These are phyloP conservation scores for Microsporum canis DNA, from an alignment of 2,329 filamentous ascomycete species.

Conservation along the genomic window DNA sequence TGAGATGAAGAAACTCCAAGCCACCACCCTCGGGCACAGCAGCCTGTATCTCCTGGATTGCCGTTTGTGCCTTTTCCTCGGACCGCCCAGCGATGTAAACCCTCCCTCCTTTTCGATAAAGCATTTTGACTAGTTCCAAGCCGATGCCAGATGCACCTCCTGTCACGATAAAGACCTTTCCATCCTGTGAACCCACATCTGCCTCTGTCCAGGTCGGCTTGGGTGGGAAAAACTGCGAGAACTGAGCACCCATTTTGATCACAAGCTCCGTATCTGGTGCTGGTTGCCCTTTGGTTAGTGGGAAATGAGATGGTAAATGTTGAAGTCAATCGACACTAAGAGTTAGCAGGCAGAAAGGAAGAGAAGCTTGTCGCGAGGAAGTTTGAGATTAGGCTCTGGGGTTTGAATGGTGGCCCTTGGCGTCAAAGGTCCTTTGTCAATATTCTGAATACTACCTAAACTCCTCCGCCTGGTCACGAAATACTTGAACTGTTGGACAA, in stretches of 20 bases:
- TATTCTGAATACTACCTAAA: neutral
- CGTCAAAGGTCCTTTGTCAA: neutral
- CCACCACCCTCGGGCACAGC: slow-evolving; percentile 16
- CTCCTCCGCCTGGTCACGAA: neutral
- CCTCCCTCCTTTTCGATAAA: slow-evolving; percentile 34
- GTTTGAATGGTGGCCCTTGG: neutral
- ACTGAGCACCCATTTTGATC: slow-evolving; percentile 2
- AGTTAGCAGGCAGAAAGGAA: neutral
- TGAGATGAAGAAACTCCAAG: slow-evolving; percentile 29
- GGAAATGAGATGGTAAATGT: neutral
- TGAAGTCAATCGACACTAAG: neutral
- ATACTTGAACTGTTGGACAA: neutral
- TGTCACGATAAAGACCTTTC: slow-evolving; percentile 31
- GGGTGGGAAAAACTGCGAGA: slow-evolving; percentile 13
- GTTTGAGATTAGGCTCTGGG: neutral
- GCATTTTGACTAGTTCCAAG: slow-evolving; percentile 29
- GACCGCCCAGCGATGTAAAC: slow-evolving; percentile 37
- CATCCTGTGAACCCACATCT: slow-evolving; percentile 15
- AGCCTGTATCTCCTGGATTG: slow-evolving; percentile 31
- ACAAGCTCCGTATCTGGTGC: neutral
- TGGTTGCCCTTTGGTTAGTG: neutral
- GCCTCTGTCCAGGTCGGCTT: slow-evolving; percentile 16
- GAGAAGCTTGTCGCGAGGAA: neutral
- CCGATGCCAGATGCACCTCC: slow-evolving; percentile 32
- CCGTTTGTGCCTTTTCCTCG: slow-evolving; percentile 27